Evolutionary conservation across 2,329 filamentous ascomycete species (phyloP), one percentile per base, ranked within the genome.

Genomic region (Colletotrichum plurivorum): DNA sequence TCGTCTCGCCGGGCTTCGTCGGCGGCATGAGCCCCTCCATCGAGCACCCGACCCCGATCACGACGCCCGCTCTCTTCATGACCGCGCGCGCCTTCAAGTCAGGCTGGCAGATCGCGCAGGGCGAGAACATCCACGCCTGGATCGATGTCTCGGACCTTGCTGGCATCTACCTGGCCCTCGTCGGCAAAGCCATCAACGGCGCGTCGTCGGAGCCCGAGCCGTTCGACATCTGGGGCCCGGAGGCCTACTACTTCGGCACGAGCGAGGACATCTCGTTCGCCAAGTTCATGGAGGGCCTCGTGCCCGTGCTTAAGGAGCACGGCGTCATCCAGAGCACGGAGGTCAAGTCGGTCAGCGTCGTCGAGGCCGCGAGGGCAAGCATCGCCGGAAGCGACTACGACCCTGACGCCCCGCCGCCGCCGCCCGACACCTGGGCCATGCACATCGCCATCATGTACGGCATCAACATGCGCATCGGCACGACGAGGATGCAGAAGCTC

Each of bases 1-100:
- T 66, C 31, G 36, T 63, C 18, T 69, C 71, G 5, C 70, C 72
- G 5, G 72, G 69, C 4, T 70, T 70, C 36, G 72, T 73, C 10
- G 70, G 70, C 46, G 73, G 73, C 46, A 68, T 69, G 56, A 73
- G 69, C 46, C 66, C 69, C 3, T 73, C 69, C 15, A 62, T 73
- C 8, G 36, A 66, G 39, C 61, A 74, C 55, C 66, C 71, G 18
- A 70, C 63, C 18, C 68, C 72, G n/a, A 71, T 73, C 59, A 69
- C 58, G 16, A 71, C 36, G 36, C 54, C 60, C 27, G 70, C 71
- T n/a, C 61, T 53, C 31, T 63, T 69, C 16, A 64, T 52, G 16
- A 69, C 65, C 45, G 59, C 56, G 2, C 63, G 63, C 2, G 63
- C 63, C 13, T 53, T 66, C 56, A 66, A 61, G 56, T 61, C 63